Evolutionary conservation across 2,329 filamentous ascomycete species (phyloP), one percentile per base, ranked within the genome.

Genomic region (Metarhizium sp.): DNA sequence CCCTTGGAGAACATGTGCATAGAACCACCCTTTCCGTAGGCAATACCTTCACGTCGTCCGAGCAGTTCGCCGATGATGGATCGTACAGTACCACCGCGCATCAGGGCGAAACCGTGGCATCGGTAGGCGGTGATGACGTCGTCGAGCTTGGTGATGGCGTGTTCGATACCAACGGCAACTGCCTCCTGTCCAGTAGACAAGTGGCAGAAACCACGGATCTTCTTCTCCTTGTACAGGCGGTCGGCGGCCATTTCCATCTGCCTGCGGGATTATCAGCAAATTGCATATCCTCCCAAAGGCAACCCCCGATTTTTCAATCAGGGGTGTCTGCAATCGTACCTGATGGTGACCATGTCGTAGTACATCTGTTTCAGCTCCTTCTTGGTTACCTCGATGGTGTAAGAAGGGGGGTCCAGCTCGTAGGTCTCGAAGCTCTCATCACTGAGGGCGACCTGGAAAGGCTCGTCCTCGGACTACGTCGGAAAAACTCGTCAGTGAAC

Each of bases 241-340:
- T 99, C 94, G 78, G 94, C 91, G 63, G 92, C 92, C 92, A 99
- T 96, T 78, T 99, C 94, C 94, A 99, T 96, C 74, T 95, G 94
- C 78, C 92, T 96, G 65, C 59, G 63, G 52, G 61, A 64, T 66
- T 67, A 65, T 71, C 59, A 70, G 68, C 55, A 60, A 55, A 54
- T 48, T n/a, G 18, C 32, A 11, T 7, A 8, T 13, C 11, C 25
- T 25, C 16, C 3, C 25, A 25, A n/a, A 42, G 13, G 32, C 16
- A 40, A 13, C 49, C 38, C 6, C 42, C 16, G 7, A 10, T 20
- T 45, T 16, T 45, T 45, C 16, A 6, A 16, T 18, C 7, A 16
- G 18, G 18, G 10, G 46, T 16, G 18, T 11, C 18, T 32, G 11
- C 29, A 32, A 25, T 56, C 86, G 73, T 88, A 96, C 92, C 92